Evolutionary conservation across 148 eudicot species (phyloP), one percentile per base, ranked within the genome.

Genomic region (Rhododendron molle): DNA sequence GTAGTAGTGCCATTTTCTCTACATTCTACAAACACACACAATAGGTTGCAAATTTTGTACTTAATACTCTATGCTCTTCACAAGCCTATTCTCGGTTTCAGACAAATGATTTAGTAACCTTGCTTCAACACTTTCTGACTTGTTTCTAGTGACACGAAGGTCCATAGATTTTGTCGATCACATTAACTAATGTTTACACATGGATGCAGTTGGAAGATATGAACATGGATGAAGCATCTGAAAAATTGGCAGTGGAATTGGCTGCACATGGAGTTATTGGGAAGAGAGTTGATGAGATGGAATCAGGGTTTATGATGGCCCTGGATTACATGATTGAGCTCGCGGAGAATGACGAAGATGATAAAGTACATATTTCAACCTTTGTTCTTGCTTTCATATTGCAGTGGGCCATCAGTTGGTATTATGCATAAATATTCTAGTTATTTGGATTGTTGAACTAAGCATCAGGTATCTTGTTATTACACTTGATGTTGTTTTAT

Each of bases 181-280:
- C 16, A 30, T 67, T 76, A 21, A 14, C 52, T 86, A 11, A n/a
- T 72, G 12, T 32, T 52, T 85, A 74, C 20, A 18, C 44, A 7
- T 86, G 85, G 83, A 34, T 83, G 81, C 90, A 97, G 98, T 94
- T 97, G 58, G 95, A 97, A 87, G 98, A 97, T 86, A 93, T 94
- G 95, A 92, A 93, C 80, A 97, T 94, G 96, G 98, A 97, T 87
- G 94, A 95, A 86, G 90, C 91, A 56, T 91, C 96, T 3, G 99
- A 97, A 89, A 94, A 92, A 90, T 89, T 93, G 83, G 98, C 98
- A 14, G 98, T 97, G 36, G 89, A 94, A 80, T 92, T 97, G 90
- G 99, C 94, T 85, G 99, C 98, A 62, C 99, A 97, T 83, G 98
- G 98, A 87, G 99, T 95, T 83, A 97, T 97, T 77, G 99, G 99